phyloP scores from a whole-genome alignment of 2,329 filamentous ascomycete species.

The Nannizziopsis barbatae region DNA sequence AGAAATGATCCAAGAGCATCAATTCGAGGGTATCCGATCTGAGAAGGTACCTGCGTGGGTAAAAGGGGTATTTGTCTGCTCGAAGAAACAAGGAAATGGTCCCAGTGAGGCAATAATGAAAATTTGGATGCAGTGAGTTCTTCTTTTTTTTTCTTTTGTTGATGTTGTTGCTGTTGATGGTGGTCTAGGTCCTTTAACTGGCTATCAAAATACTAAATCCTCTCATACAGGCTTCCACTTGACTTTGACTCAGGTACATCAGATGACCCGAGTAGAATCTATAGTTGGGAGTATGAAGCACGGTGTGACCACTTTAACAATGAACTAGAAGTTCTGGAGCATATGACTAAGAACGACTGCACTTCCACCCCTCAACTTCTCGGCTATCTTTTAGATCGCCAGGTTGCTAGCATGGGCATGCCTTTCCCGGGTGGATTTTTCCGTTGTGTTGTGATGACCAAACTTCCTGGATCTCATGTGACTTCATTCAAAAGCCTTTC shows the following conservation, averaged over 20 bases:
- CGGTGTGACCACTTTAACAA: neutral
- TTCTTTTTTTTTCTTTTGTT: neutral
- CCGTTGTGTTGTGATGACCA: slow-evolving; percentile 7
- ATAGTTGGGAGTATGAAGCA: neutral
- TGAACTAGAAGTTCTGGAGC: neutral
- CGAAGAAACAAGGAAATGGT: neutral
- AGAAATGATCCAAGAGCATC: too few species aligned
- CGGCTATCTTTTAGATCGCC: neutral
- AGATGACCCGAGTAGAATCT: neutral
- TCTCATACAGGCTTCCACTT: neutral
- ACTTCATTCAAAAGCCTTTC: neutral
- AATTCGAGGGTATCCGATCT: too few species aligned
- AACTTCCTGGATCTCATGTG: slow-evolving; percentile 1
- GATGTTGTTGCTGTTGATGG: too few species aligned
- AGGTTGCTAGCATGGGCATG: neutral
- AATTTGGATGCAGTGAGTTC: slow-evolving; percentile 8
- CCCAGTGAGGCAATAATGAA: slow-evolving; percentile 6
- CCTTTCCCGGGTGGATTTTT: slow-evolving; percentile 2
- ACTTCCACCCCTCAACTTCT: slow-evolving; percentile 4
- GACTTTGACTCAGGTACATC: neutral
- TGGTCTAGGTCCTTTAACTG: too few species aligned
- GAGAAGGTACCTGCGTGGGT: too few species aligned
- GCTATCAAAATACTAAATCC: too few species aligned
- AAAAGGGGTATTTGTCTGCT: neutral
- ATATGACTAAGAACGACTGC: neutral